These are phyloP conservation scores for Sporothrix luriei DNA, from an alignment of 2,329 filamentous ascomycete species.

Conservation along the genomic window DNA sequence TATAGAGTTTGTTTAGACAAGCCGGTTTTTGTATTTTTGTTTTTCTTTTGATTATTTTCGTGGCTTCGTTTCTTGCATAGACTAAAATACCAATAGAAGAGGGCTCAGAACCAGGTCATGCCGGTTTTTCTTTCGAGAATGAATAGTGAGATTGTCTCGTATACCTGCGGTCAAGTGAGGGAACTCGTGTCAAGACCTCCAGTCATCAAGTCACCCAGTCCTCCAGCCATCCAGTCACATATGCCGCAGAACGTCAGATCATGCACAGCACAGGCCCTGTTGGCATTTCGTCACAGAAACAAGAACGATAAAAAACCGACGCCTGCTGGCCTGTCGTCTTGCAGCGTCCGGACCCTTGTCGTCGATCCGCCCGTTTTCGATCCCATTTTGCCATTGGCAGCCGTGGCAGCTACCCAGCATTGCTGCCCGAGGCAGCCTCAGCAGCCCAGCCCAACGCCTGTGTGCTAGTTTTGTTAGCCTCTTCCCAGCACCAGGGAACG, in stretches of 20 bases:
- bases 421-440: slow-evolving; percentile 3
- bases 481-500: slow-evolving; percentile 22
- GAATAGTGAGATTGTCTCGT: background rate
- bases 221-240: too few species aligned
- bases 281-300: background rate
- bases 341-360: too few species aligned
- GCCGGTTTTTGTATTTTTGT: background rate
- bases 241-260: background rate
- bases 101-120: slow-evolving; percentile 3
- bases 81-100: slow-evolving; percentile 3
- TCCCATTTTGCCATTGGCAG: too few species aligned
- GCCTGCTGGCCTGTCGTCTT: background rate
- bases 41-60: too few species aligned
- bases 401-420: too few species aligned
- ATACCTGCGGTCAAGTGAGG: slow-evolving; percentile 3
- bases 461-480: background rate
- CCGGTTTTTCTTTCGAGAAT: background rate
- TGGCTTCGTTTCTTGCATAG: slow-evolving; percentile 4
- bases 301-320: background rate
- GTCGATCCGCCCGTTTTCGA: too few species aligned
- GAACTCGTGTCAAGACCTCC: background rate
- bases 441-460: background rate
- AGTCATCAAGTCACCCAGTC: background rate
- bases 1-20: background rate
- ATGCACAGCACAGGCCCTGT: background rate